These are phyloP conservation scores for Daphne laureola DNA, from an alignment of 441 rosid species.

Conservation along the genomic window DNA sequence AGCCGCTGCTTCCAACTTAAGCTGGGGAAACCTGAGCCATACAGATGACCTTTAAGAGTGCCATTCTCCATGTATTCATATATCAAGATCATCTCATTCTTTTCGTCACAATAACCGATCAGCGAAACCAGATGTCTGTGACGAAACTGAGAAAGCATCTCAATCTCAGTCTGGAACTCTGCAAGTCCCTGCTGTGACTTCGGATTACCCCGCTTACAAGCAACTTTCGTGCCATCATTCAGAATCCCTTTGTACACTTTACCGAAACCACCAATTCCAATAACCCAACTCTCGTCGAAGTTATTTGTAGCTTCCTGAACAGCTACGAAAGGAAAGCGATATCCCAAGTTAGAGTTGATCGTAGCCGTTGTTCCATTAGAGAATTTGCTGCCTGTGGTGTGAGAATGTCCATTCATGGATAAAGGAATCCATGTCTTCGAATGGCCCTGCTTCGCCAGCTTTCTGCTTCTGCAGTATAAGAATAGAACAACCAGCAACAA, in stretches of 20 bases:
- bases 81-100: conserved; percentile 84
- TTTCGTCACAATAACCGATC: conserved; percentile 91
- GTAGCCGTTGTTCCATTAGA: conserved; percentile 65
- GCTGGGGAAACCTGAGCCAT: conserved; percentile 67
- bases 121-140: conserved; percentile 90
- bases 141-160: conserved; percentile 90
- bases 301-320: conserved; percentile 81
- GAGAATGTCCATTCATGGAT: conserved; percentile 53
- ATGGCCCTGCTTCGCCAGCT: conserved; percentile 32
- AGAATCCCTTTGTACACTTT: conserved; percentile 84
- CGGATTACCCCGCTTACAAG: conserved; percentile 89
- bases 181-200: conserved; percentile 89
- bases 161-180: conserved; percentile 90
- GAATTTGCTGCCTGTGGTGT: conserved; percentile 56
- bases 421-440: conserved; percentile 86
- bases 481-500: conserved; percentile 41
- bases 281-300: conserved; percentile 77
- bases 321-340: conserved; percentile 65
- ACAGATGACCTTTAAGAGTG: conserved; percentile 79
- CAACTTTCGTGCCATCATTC: conserved; percentile 67
- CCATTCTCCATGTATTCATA: conserved; percentile 98
- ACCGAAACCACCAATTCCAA: conserved; percentile 94
- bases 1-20: conserved; percentile 88
- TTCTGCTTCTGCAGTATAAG: conserved; percentile 40
- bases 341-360: conserved; percentile 45